phyloP scores from a whole-genome alignment of 2,329 filamentous ascomycete genomes.

The Neoscytalidium dimidiatum region DNA sequence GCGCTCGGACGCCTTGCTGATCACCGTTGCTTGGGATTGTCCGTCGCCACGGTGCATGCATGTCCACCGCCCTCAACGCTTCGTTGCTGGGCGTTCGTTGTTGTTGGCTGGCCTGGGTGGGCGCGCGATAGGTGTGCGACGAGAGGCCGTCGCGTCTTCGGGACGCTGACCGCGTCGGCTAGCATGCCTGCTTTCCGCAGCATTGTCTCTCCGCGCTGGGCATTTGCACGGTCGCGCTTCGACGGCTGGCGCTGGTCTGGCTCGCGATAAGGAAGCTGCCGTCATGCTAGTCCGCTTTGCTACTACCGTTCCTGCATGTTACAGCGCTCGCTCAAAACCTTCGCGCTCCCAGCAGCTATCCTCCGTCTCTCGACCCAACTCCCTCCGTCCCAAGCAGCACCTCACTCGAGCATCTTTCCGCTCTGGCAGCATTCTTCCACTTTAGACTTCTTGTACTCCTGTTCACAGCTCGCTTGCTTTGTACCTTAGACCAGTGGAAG shows the following conservation, averaged over 20 bases:
- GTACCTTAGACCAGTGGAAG: neutral
- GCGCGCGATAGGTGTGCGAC: neutral
- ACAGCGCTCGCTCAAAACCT: conserved; percentile 6
- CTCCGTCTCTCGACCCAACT: neutral
- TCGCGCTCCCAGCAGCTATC: neutral
- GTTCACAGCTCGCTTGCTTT: conserved; percentile 17
- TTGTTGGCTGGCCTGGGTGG: neutral
- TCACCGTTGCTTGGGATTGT: neutral
- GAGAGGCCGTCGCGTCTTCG: conserved; percentile 1
- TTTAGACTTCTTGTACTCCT: neutral
- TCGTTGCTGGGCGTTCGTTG: neutral
- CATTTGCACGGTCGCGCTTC: neutral
- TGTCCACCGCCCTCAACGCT: conserved; percentile 13
- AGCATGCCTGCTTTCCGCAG: neutral
- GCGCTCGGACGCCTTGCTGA: conserved; percentile 14
- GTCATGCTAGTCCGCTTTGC: conserved; percentile 18
- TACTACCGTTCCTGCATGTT: conserved; percentile 19
- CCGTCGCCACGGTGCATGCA: conserved; percentile 9
- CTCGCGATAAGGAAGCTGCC: conserved; percentile 18
- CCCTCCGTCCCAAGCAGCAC: neutral
- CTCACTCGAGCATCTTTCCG: neutral
- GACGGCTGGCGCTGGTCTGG: conserved; percentile 2
- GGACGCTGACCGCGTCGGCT: neutral
- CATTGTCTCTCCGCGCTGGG: neutral
- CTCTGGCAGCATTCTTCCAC: conserved; percentile 1